Percentiles rank a stretch among this genome's conserved stretches.
Evolutionary conservation across 2,329 filamentous ascomycete species (phyloP).

Genomic region (Colletotrichum euphorbiae): DNA sequence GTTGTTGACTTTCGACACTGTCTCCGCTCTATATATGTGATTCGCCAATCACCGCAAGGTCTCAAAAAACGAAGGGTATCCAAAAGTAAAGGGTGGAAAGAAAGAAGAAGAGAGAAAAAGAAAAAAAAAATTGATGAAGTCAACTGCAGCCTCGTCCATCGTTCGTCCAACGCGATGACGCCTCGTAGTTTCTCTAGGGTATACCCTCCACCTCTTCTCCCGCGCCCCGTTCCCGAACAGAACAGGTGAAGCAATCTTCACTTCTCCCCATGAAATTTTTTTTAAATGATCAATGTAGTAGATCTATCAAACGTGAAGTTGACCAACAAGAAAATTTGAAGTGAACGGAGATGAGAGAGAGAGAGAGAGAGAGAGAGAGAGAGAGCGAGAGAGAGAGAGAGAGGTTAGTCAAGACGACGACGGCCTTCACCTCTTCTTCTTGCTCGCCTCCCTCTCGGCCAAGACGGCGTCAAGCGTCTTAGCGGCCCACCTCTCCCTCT

Average conservation of each 20-base stretch:
- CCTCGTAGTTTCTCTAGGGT: slow-evolving; percentile 15
- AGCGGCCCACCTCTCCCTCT: slow-evolving; percentile 68
- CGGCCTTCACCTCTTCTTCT: slow-evolving; percentile 57
- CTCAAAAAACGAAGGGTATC: slow-evolving; percentile 24
- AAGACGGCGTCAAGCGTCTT: slow-evolving; percentile 64
- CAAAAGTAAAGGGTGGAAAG: slow-evolving; percentile 2
- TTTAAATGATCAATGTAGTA: neutral
- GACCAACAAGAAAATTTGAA: neutral
- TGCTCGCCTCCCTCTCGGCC: slow-evolving; percentile 59
- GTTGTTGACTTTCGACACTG: neutral
- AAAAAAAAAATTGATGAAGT: slow-evolving; percentile 4
- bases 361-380: neutral
- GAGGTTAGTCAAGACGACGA: neutral
- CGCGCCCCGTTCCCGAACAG: neutral
- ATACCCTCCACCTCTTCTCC: slow-evolving; percentile 1
- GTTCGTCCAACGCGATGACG: neutral
- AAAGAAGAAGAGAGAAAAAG: neutral
- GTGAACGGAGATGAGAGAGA: neutral
- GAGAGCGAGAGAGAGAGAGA: too few species aligned
- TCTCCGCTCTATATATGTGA: slow-evolving; percentile 7
- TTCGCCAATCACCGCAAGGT: neutral
- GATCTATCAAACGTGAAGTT: neutral
- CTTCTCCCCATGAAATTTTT: neutral
- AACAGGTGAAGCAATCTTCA: neutral
- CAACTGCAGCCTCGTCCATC: neutral